These are phyloP conservation scores for Neurospora sp. DNA, from an alignment of 495 filamentous ascomycete genomes.

Conservation along the genomic window DNA sequence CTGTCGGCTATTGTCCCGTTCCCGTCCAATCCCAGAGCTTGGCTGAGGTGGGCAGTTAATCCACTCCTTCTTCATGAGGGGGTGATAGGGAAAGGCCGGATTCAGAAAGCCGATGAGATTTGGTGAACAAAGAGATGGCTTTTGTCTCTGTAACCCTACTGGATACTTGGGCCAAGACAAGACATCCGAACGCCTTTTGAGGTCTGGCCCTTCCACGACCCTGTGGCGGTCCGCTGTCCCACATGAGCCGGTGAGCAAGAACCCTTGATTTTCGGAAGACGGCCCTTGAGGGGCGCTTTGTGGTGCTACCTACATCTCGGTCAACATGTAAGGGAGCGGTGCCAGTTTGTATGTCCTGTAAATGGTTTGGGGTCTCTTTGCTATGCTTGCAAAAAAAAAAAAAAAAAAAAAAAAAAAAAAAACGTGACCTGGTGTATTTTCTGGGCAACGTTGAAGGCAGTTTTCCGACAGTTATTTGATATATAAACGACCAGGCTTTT, in stretches of 20 bases:
- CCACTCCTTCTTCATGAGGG: background rate
- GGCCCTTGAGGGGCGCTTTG: background rate
- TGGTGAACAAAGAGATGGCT: background rate
- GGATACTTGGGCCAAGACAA: background rate
- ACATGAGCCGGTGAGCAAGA: background rate
- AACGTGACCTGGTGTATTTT: background rate
- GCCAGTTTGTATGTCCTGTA: background rate
- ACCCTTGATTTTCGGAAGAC: background rate
- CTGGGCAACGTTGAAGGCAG: background rate
- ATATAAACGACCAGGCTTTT: background rate
- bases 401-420: too few species aligned
- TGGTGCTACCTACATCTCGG: background rate
- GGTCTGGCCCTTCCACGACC: background rate
- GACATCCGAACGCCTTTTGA: background rate
- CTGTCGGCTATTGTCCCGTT: background rate
- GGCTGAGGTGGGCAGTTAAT: background rate
- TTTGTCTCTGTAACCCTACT: background rate
- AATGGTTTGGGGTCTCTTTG: background rate
- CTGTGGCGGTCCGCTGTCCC: background rate
- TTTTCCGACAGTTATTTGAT: background rate
- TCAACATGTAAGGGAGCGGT: background rate
- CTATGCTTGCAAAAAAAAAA: background rate
- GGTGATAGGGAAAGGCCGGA: background rate
- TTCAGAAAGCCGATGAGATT: background rate
- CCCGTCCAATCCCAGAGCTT: background rate